Percentiles rank a stretch among this genome's conserved stretches.
Conservation (phyloP, 257 asterid species). For the Osmanthus fragrans region DNA sequence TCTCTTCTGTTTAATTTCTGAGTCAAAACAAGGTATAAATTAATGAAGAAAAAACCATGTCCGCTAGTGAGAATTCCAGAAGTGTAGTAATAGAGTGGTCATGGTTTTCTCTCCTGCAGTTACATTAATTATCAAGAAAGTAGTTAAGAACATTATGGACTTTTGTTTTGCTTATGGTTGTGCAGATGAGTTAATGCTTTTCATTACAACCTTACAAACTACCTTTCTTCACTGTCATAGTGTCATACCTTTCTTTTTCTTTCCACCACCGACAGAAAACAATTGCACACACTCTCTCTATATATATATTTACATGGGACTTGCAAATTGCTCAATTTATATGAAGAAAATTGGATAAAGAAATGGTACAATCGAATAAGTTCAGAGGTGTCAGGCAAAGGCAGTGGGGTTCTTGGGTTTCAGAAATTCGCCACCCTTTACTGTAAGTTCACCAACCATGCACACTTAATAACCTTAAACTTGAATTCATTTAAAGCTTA, state of each 20-base stretch:
- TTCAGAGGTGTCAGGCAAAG: constrained; percentile 91
- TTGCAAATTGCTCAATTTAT: background rate
- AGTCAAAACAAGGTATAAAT: too few species aligned
- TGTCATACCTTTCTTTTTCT: background rate
- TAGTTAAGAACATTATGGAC: constrained; percentile 25
- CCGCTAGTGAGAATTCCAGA: too few species aligned
- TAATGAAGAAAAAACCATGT: too few species aligned
- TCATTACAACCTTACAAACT: constrained; percentile 31
- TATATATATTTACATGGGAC: background rate
- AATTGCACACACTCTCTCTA: background rate
- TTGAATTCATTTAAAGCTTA: too few species aligned
- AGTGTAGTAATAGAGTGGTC: background rate
- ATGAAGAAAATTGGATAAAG: background rate
- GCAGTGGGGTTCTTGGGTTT: constrained; percentile 93
- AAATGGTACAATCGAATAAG: constrained; percentile 65
- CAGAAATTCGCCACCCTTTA: constrained; percentile 79
- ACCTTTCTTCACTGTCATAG: background rate
- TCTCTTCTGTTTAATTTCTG: too few species aligned
- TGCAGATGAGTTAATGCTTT: constrained; percentile 37
- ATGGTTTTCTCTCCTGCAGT: background rate
- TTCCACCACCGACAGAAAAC: constrained; percentile 35
- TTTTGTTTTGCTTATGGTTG: constrained; percentile 12
- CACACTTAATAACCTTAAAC: background rate
- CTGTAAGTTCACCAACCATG: constrained; percentile 36
- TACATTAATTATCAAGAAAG: background rate